Evolutionary conservation across 83 land plant genomes (phyloP), one percentile per base, ranked within the genome.

Genomic region (Larix sibirica): DNA sequence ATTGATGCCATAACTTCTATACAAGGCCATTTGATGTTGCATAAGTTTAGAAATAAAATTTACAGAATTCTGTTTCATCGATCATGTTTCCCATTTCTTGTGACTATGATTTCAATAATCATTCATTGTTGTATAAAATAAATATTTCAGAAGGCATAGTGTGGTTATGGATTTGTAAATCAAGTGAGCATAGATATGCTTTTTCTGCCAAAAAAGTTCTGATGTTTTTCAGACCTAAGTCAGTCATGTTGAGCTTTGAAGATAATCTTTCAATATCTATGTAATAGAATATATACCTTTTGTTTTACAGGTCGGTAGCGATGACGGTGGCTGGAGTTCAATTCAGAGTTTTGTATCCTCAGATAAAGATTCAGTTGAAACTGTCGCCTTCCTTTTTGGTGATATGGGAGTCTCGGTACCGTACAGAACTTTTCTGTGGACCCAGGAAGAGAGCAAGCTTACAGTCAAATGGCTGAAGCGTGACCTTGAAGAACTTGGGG

Each of bases 371-470:
- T 87, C 92, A 16, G 87, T 89, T 81, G 93, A 94, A 83, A 92
- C 96, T 9, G 81, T 84, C 59, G 98, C 97, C 5, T 88, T 96
- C 80, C 86, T 96, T 0, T 96, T 95, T 84, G 99, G 99, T 24
- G 99, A 96, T 77, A 90, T 96, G 99, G 99, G 99, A 36, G 87
- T 96, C n/a, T 87, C 89, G 1, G 83, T 85, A 21, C 99, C 97
- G 3, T 96, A 95, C 84, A 56, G 16, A 36, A 95, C 97, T 36
- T 95, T 91, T 82, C 47, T 81, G 9, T 90, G 95, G 65, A 88
- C 91, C 54, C 97, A 91, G 70, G 94, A 87, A 6, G 97, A 96
- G 80, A 94, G 97, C 83, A 83, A 62, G 47, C 85, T 88, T 36
- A 96, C 99, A 13, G 68, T 95, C 28, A 91, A 89, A 62, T 95